Evolutionary conservation across 2,329 filamentous ascomycete species (phyloP).

Genomic region (Claviceps sp.): DNA sequence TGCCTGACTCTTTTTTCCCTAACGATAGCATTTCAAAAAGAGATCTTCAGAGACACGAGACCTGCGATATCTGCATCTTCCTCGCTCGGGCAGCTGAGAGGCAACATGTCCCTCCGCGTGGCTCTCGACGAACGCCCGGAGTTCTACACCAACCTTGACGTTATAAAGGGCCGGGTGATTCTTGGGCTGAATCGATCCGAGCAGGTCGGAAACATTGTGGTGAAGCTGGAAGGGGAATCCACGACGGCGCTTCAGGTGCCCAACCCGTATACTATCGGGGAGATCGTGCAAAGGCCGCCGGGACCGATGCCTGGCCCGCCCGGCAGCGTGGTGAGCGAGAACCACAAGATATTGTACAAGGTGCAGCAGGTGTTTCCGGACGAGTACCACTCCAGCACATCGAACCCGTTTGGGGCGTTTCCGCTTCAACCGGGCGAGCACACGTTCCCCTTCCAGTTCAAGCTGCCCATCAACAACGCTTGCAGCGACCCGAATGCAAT

Average conservation of each 20-base stretch:
- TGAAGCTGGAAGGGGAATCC: conserved; percentile 74
- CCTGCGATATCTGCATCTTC: background rate
- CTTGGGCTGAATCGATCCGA: conserved; percentile 51
- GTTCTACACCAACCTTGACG: conserved; percentile 71
- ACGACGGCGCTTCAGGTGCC: conserved; percentile 49
- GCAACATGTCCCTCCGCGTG: conserved; percentile 52
- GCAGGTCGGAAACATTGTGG: conserved; percentile 56
- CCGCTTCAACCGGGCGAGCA: conserved; percentile 57
- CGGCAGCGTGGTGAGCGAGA: conserved; percentile 38
- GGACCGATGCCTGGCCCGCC: conserved; percentile 19
- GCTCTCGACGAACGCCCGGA: conserved; percentile 51
- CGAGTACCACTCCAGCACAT: conserved; percentile 27
- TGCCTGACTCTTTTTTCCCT: too few relatives aligned
- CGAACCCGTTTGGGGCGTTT: conserved; percentile 33
- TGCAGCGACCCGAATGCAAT: conserved; percentile 44
- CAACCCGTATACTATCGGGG: conserved; percentile 26
- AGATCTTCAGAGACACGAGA: background rate
- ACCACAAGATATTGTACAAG: conserved; percentile 64
- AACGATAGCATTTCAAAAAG: too few relatives aligned
- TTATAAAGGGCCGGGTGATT: conserved; percentile 49
- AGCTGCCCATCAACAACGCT: conserved; percentile 63
- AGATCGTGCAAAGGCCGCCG: conserved; percentile 20
- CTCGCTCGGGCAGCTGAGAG: conserved; percentile 1
- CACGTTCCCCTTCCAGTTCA: conserved; percentile 67
- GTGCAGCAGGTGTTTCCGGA: conserved; percentile 60